Base-by-base conservation (phyloP, 1,139 yeast species). In the Candida pseudocylindracea region DNA sequence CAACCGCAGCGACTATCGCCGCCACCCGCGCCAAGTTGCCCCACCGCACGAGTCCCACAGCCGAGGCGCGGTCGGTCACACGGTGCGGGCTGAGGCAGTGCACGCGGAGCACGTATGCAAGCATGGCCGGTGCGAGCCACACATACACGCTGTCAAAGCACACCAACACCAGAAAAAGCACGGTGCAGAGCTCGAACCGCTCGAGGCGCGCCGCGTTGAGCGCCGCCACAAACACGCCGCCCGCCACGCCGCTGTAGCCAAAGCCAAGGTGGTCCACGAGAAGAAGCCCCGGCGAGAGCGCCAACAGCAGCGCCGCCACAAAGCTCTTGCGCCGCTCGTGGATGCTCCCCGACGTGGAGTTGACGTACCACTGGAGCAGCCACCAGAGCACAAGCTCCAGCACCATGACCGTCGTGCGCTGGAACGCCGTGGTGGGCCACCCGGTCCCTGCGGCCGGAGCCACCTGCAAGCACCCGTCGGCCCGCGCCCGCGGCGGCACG, bases 131-230 rank as follows among this genome's bases (percentile, higher is more conserved):
- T 0, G 98, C 95, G 42, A 91, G 59, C 49, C 85, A 88, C 35
- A 88, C 57, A 53, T 79, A 91, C 35, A 88, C 85, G 50, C 88
- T 98, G 49, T 88, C 91, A 59, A 88, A 88, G 48, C 96, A 88
- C 30, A 91, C 59, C 30, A 91, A 61, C 3, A 68, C 58, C 0
- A 93, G 58, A 53, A 85, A 91, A 53, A 75, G 61, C 34, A 66
- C 58, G 0, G 85, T 96, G 45, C 88, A 67, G 46, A 58, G 45
- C 32, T 80, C 54, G 45, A 71, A 63, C 34, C 58, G 60, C 33
- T 65, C 51, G 35, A 69, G 53, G 38, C 72, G 63, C 1, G 91
- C 93, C 28, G 72, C 67, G 30, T 75, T 72, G 30, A 88, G 63
- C 26, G 91, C 69, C 30, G 74, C 62, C 25, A 85, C 63, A 36